Conservation (phyloP, 1,284 basidiomycete genomes). For the Cryptococcus deneoformans region DNA sequence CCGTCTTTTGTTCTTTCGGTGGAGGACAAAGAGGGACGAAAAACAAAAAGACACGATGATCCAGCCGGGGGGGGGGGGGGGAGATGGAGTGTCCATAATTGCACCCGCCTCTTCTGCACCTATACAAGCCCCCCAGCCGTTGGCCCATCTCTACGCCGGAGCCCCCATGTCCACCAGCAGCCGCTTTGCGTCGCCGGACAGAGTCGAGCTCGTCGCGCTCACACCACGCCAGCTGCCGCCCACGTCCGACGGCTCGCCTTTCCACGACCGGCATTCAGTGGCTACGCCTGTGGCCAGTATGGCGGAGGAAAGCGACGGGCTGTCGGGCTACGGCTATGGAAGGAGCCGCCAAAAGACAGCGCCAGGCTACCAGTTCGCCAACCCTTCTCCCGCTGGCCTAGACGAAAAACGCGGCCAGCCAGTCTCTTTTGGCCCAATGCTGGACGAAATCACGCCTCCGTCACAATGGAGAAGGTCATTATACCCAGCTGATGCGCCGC, state of each 20-base stretch:
- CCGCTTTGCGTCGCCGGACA: too few relatives aligned
- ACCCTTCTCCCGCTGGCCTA: constrained; percentile 12
- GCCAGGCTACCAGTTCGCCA: constrained; percentile 24
- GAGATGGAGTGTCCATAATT: too few relatives aligned
- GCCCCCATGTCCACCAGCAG: background rate
- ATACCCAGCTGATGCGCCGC: constrained; percentile 8
- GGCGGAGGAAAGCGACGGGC: constrained; percentile 9
- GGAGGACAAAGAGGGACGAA: too few relatives aligned
- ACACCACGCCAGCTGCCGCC: too few relatives aligned
- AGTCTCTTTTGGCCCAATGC: constrained; percentile 8
- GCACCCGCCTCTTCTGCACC: too few relatives aligned
- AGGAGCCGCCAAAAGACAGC: constrained; percentile 19
- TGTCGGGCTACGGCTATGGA: constrained; percentile 16
- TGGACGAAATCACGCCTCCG: constrained; percentile 11
- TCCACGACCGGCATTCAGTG: constrained; percentile 33
- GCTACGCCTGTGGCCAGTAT: background rate
- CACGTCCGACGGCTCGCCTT: constrained; percentile 25
- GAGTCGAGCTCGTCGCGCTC: too few relatives aligned
- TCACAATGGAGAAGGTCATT: background rate
- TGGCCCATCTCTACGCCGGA: background rate
- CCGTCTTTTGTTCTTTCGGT: too few relatives aligned
- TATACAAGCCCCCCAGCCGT: background rate
- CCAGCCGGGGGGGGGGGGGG: too few relatives aligned
- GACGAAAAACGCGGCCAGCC: background rate
- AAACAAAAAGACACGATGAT: too few relatives aligned